Base-by-base conservation (phyloP, 2,329 filamentous ascomycete genomes). In the Penicillium psychrosexuale region DNA sequence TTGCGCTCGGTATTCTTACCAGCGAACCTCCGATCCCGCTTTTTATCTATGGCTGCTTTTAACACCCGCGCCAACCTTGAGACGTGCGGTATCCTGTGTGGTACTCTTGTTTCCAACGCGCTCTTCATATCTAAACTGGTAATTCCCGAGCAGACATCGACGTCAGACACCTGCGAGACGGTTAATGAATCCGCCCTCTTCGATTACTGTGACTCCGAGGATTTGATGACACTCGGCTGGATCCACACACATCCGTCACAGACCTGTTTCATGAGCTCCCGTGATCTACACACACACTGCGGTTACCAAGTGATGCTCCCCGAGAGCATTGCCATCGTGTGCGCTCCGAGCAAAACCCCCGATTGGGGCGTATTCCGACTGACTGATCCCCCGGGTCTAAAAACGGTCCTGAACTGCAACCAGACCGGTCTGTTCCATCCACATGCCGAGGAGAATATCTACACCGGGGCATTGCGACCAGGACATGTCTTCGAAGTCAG, bases 231-330 rank as follows among this genome's bases (percentile, higher is more conserved):
- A 50, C 81, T 96, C 5, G 93, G 93, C 37, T 99, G 94, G 94
- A 99, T 99, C 58, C 94, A 99, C 70, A 99, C 94, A 0, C 94
- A 99, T 71, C 94, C 94, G 0, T 91, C 88, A 0, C 94, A 99
- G 75, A 95, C 91, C 0, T 99, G 94, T 73, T 99, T 99, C 72
- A 95, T 99, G 90, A 96, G 91, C 70, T 94, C 89, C 46, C 81
- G 93, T 47, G 94, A 99, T 69, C 71, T 97, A 62, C 94, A 99
- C 69, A 99, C 95, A 0, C 93, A 96, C 69, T 87, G 87, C 3
- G 91, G 91, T 11, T 97, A 97, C 71, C 94, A 99, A 74, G 86
- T 94, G 56, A 97, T 97, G 91, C 84, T 97, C 75, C 88, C 91
- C 0, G 94, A 99, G 78, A 95, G 90, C 65, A 91, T 99, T 59